Base-by-base conservation (phyloP, 192 early-diverging fungal genomes). In the Entomortierella beljakovae region DNA sequence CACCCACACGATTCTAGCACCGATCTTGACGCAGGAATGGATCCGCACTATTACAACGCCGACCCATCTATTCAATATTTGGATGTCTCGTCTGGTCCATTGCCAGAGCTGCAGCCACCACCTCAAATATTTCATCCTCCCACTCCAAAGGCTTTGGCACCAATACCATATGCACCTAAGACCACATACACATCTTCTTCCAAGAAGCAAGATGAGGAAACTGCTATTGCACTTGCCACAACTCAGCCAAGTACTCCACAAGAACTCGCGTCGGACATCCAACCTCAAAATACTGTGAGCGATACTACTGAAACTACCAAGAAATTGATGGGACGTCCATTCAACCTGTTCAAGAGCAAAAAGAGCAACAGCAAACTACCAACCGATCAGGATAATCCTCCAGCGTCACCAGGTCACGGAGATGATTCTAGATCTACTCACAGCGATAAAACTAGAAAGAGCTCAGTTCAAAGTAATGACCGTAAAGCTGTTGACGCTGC, bases 331-430 rank as follows among this genome's bases (percentile, higher is more conserved):
- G 55, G n/a, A 4, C 64, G 53, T 18, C 60, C 65, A 6, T 77
- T 68, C 60, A 62, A 62, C 28, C 8, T 77, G 37, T 77, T 77
- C 73, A 77, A 77, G 46, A 57, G 59, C 43, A 68, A 77, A 28
- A 64, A 68, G 38, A 52, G 15, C 49, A 67, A 29, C 2, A 63
- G 52, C 58, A 75, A 75, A 20, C 16, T 35, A 0, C 51, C 43
- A 1, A 16, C 64, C 15, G 64, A 69, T 22, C 43, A 63, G n/a
- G 54, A 57, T 22, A 66, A 28, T 13, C 49, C 23, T 13, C 4
- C 52, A 20, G 25, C n/a, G 13, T 23, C 6, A 7, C 9, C 31
- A 1, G 11, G 37, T 18, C 1, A 25, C 23, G 49, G 52, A 5
- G 72, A 75, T 6, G 72, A 67, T 35, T 23, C 46, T 3, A 65